Base-by-base conservation (phyloP, 805 yeast genomes). In the Scheffersomyces ergatensis region DNA sequence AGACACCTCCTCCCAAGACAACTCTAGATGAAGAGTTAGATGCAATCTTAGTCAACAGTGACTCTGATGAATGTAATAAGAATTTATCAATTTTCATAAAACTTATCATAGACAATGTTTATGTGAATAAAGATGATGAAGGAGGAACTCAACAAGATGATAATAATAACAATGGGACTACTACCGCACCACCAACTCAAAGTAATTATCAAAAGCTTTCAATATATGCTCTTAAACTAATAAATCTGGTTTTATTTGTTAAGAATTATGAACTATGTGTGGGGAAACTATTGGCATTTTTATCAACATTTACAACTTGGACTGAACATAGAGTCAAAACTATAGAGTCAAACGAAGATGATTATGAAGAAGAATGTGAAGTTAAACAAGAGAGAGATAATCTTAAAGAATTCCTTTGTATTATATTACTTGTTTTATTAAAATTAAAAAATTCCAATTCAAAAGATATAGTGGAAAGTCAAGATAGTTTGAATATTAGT, bases 1-100 rank as follows among this genome's bases (percentile, higher is more conserved):
- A 29, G 36, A 33, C 40, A 39, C 16, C 36, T 33, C 29, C 29
- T 40, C 14, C 17, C 5, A 14, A 29, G 13, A 17, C 30, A 7
- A 19, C 26, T 3, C 11, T 42, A 15, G 47, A 46, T 13, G 48
- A 44, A 13, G 43, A 38, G 25, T 16, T 48, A 23, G 36, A 40
- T 6, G 34, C 43, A 7, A 33, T 43, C 11, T 50, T 69, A 11
- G 52, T 67, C 36, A 62, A 60, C 29, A 66, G 73, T 41, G 76
- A 70, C 40, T 50, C 72, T 8, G 44, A 45, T 4, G 76, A 62
- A 45, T 65, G 71, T 45, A 70, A 70, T 49, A 55, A 62, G 40
- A 67, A 67, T 49, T 50, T 70, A 14, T 64, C 70, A 1, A 43
- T 50, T 3, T 64, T 47, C 42, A 44, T 70, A 40, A 67, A 70